Conservation (phyloP, 2,329 filamentous ascomycete species). For the Diaporthe velutina region DNA sequence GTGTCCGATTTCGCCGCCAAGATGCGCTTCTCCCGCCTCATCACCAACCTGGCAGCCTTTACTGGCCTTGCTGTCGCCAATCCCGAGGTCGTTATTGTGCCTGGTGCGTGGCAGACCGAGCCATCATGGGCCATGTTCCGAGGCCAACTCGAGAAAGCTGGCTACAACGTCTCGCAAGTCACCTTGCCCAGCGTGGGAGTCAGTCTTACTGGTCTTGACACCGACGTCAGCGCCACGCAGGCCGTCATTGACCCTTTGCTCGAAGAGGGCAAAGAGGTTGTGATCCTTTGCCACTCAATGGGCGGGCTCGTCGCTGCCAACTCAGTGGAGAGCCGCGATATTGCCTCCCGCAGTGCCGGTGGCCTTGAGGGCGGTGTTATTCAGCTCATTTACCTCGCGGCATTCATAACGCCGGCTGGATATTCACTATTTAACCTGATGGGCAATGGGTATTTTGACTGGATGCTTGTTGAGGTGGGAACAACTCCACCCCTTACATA, state of each 20-base stretch:
- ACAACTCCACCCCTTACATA: too few relatives aligned
- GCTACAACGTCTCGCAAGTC: conserved; percentile 1
- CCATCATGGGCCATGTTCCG: not conserved
- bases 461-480: not conserved
- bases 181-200: not conserved
- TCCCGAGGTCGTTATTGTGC: not conserved
- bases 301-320: not conserved
- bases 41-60: not conserved
- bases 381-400: not conserved
- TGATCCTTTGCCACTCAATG: not conserved
- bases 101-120: conserved; percentile 1
- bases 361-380: not conserved
- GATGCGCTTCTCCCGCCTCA: not conserved
- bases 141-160: not conserved
- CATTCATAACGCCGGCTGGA: not conserved
- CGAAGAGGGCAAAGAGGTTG: not conserved
- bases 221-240: not conserved
- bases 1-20: not conserved
- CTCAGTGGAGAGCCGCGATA: not conserved
- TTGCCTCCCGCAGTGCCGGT: not conserved
- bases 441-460: not conserved
- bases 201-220: not conserved
- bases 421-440: not conserved
- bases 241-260: not conserved
- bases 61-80: not conserved